Evolutionary conservation across 345 rosid genomes (phyloP).

Genomic region (Bruguiera gymnorhiza): DNA sequence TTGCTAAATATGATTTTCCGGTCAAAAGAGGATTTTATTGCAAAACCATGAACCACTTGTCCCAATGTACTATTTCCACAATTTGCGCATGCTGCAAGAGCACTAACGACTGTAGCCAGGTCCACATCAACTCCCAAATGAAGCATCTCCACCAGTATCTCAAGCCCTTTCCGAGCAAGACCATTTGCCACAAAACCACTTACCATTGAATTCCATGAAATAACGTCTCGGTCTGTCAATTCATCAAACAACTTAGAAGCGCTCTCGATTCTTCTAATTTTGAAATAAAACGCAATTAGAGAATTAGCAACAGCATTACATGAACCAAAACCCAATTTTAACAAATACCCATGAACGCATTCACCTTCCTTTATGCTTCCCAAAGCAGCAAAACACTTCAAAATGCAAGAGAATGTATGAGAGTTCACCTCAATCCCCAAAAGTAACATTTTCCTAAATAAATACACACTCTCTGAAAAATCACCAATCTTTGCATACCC

Average conservation of each 20-base stretch:
- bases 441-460: slow-evolving; percentile 49
- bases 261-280: slow-evolving; percentile 28
- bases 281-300: slow-evolving; percentile 47
- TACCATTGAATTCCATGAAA: slow-evolving; percentile 70
- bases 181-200: slow-evolving; percentile 48
- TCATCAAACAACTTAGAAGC: slow-evolving; percentile 55
- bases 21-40: slow-evolving; percentile 38
- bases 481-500: slow-evolving; percentile 52
- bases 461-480: slow-evolving; percentile 37
- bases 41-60: slow-evolving; percentile 50
- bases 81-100: slow-evolving; percentile 56
- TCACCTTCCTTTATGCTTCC: slow-evolving; percentile 45
- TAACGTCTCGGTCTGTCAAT: slow-evolving; percentile 57
- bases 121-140: slow-evolving; percentile 34
- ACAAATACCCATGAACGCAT: slow-evolving; percentile 51
- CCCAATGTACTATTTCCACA: slow-evolving; percentile 32
- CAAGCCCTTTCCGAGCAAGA: slow-evolving; percentile 38
- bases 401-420: slow-evolving; percentile 52
- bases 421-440: slow-evolving; percentile 43
- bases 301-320: slow-evolving; percentile 47
- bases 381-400: slow-evolving; percentile 50
- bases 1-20: slow-evolving; percentile 38
- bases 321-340: slow-evolving; percentile 48
- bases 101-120: slow-evolving; percentile 46
- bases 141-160: slow-evolving; percentile 43